These are phyloP conservation scores for Aciculosporium take DNA, from an alignment of 2,329 filamentous ascomycete genomes.

Conservation along the genomic window DNA sequence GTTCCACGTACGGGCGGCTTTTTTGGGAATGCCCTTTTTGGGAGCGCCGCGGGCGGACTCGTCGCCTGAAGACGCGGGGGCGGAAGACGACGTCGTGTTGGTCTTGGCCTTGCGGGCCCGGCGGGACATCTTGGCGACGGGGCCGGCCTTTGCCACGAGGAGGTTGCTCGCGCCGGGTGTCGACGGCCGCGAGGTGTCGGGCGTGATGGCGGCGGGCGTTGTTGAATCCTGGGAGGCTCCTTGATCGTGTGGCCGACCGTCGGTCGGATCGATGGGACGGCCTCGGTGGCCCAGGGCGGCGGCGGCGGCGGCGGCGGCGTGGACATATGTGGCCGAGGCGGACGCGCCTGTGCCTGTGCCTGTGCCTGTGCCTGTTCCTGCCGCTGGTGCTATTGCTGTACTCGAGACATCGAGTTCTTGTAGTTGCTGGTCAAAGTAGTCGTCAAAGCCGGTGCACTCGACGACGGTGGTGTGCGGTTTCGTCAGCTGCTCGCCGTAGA, in stretches of 20 bases:
- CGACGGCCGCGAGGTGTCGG: slow-evolving; percentile 62
- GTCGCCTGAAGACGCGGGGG: slow-evolving; percentile 67
- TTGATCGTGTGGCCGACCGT: slow-evolving; percentile 17
- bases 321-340: slow-evolving; percentile 5
- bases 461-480: slow-evolving; percentile 65
- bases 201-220: slow-evolving; percentile 55
- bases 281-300: slow-evolving; percentile 28
- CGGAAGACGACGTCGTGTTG: slow-evolving; percentile 33
- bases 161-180: slow-evolving; percentile 54
- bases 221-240: slow-evolving; percentile 49
- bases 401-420: slow-evolving; percentile 57
- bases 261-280: slow-evolving; percentile 20
- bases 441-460: slow-evolving; percentile 68
- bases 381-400: slow-evolving; percentile 5
- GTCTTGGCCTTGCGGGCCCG: slow-evolving; percentile 60
- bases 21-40: slow-evolving; percentile 35
- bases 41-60: slow-evolving; percentile 44
- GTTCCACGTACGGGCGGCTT: slow-evolving; percentile 62
- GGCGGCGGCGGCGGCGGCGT: slow-evolving; percentile 14
- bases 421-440: slow-evolving; percentile 90
- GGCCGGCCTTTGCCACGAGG: slow-evolving; percentile 59
- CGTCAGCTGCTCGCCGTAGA: slow-evolving; percentile 79
- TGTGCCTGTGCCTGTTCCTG: slow-evolving; percentile 13
- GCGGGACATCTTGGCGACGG: slow-evolving; percentile 63
- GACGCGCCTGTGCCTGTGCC: slow-evolving; percentile 15